Base-by-base conservation (phyloP, 2,329 filamentous ascomycete genomes). In the Apiospora kogelbergensis region DNA sequence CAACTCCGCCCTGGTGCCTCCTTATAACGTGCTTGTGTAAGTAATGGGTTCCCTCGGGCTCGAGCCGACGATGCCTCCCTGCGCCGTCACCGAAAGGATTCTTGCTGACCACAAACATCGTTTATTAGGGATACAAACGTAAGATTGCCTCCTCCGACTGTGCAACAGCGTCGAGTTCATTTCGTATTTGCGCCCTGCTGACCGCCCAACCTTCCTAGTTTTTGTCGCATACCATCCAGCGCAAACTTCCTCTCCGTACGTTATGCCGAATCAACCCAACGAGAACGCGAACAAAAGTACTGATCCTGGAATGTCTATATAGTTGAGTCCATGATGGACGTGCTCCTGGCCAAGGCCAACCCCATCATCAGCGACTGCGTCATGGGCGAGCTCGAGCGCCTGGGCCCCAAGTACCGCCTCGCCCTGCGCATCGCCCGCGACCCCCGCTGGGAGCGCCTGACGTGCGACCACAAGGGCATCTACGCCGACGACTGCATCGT, bases 271-370 rank as follows among this genome's bases (percentile, higher is more conserved):
- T 2, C 20, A 33, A 13, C 24, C 0, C 30, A 10, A 17, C 15
- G 9, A 7, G 22, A 22, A 33, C 3, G 33, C 33, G 66, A 73
- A 67, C 48, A 5, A n/a, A 30, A n/a, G 3, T 65, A 20, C 41
- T 66, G 26, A 44, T 20, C 1, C 13, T 15, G 10, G 24, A 10
- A 20, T 37, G 5, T 1, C 33, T 4, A 33, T 63, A 13, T n/a
- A 65, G 63, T 65, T 53, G 73, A 71, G 53, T 87, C 88, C 1
- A 88, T 95, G 84, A 97, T 98, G 93, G 94, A 98, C 80, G 92
- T 93, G 67, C 86, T 99, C 5, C 97, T 95, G 79, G 95, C 95
- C 22, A 97, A 97, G 76, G 96, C 93, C 79, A 93, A 90, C 26
- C 94, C 94, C 22, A 91, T 96, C 72, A 94, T 98, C 73, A 97